Evolutionary conservation across 2,329 filamentous ascomycete species (phyloP), one percentile per base, ranked within the genome.

Genomic region (Zymoseptoria crescenta): DNA sequence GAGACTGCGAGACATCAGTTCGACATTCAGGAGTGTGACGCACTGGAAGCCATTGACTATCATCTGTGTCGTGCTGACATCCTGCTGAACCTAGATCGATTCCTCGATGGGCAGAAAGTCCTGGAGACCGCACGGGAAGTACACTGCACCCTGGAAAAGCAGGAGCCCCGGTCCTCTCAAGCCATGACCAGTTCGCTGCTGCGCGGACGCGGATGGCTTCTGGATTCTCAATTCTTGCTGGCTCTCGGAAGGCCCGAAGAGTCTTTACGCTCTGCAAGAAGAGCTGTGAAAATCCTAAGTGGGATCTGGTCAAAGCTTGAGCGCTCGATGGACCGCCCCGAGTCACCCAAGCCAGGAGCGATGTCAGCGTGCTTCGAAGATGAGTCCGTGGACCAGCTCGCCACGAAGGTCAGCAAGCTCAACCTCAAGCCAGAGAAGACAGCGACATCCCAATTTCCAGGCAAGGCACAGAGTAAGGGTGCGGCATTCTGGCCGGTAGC

Each of bases 401-500:
- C 59, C 13, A 59, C 60, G 4, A 68, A 67, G 19, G 64, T 72
- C 41, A 70, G 75, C 66, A 64, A 73, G 70, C 58, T 72, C 62
- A 56, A 68, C 55, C 55, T 69, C 60, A 62, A 62, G 68, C 30
- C 20, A 74, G 75, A 74, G 75, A 1, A 75, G 74, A 21, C 27
- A 8, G 10, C 50, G 8, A 13, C 52, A 29, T 30, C 54, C 9
- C 21, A 28, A 21, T 45, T 54, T 13, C 8, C 30, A 7, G 35
- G 10, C 13, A 35, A 49, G 19, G 9, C 27, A n/a, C 30, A 52
- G 77, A 77, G 27, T 73, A 79, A 80, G 57, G 85, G 85, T 55
- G 85, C 90, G 0, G 81, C 83, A 2, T 91, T 93, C 67, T 97
- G 93, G 93, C 80, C 82, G 5, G 78, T 96, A 20, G 85, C 94